Conservation (phyloP, 2,329 filamentous ascomycete genomes). For the Zasmidium angulare region DNA sequence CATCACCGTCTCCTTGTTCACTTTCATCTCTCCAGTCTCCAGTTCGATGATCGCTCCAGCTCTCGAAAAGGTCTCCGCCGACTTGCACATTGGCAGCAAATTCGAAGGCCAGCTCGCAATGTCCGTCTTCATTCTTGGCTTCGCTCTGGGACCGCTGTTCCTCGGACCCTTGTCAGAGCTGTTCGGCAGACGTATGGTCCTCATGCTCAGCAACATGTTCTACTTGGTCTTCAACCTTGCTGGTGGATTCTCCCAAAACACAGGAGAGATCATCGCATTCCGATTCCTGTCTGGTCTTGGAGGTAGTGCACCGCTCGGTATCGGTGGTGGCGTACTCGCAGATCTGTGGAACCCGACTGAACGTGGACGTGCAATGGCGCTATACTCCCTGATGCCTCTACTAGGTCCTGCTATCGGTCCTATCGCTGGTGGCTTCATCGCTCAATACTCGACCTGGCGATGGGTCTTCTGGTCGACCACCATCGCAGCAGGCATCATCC, state of each 20-base stretch:
- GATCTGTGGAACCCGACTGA: constrained; percentile 63
- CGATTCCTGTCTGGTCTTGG: constrained; percentile 41
- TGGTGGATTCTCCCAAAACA: constrained; percentile 37
- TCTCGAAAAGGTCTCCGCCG: constrained; percentile 28
- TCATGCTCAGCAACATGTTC: constrained; percentile 38
- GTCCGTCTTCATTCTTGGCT: constrained; percentile 40
- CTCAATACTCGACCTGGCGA: constrained; percentile 64
- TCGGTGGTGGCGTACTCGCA: constrained; percentile 41
- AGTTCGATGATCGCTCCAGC: constrained; percentile 42
- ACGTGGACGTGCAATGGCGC: constrained; percentile 61
- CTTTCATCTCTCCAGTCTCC: constrained; percentile 41
- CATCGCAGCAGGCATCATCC: constrained; percentile 62
- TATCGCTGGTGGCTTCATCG: constrained; percentile 65
- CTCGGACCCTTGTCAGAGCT: constrained; percentile 39
- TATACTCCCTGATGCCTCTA: constrained; percentile 64
- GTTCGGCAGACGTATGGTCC: constrained; percentile 37
- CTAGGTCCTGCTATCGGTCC: constrained; percentile 67
- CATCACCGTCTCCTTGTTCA: constrained; percentile 43
- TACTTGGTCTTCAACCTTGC: constrained; percentile 40
- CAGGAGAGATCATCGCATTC: constrained; percentile 37
- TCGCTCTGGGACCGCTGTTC: constrained; percentile 38
- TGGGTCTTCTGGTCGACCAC: constrained; percentile 72
- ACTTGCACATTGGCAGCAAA: constrained; percentile 25
- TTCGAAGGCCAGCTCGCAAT: constrained; percentile 31
- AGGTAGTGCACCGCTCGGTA: constrained; percentile 38